phyloP scores from a whole-genome alignment of 257 asterid genomes.

The Thymus mandschuricus region DNA sequence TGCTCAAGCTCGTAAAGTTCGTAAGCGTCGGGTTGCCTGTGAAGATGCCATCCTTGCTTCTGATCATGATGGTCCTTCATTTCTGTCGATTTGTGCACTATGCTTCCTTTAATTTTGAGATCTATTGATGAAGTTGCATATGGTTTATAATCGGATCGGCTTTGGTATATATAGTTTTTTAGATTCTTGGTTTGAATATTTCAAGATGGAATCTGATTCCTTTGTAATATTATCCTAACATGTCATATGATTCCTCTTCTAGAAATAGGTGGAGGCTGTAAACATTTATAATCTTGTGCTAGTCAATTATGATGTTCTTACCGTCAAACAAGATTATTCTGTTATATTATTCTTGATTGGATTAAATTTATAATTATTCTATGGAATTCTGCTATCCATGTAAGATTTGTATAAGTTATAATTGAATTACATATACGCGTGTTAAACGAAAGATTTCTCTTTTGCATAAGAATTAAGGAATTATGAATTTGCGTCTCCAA shows the following conservation, averaged over 20 bases:
- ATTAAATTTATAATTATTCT: too few species aligned
- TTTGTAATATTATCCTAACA: not conserved
- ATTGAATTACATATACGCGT: too few species aligned
- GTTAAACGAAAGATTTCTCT: too few species aligned
- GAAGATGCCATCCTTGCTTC: slow-evolving; percentile 10
- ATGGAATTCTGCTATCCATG: too few species aligned
- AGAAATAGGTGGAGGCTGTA: not conserved
- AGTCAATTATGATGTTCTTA: not conserved
- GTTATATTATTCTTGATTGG: too few species aligned
- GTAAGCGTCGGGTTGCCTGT: slow-evolving; percentile 33
- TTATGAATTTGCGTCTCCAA: too few species aligned
- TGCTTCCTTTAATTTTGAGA: not conserved
- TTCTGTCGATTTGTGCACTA: not conserved
- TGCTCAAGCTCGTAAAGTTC: slow-evolving; percentile 42
- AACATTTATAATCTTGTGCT: not conserved
- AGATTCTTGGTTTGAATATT: slow-evolving; percentile 1
- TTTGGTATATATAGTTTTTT: slow-evolving; percentile 30
- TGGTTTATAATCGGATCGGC: not conserved
- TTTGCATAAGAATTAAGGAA: too few species aligned
- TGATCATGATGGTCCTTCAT: not conserved
- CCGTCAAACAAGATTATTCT: not conserved
- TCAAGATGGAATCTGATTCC: slow-evolving; percentile 46
- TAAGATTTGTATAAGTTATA: too few species aligned
- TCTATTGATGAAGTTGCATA: not conserved
- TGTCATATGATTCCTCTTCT: slow-evolving; percentile 6